These are phyloP conservation scores for Leucocoprinus birnbaumii DNA, from an alignment of 768 basidiomycete species.

Conservation along the genomic window DNA sequence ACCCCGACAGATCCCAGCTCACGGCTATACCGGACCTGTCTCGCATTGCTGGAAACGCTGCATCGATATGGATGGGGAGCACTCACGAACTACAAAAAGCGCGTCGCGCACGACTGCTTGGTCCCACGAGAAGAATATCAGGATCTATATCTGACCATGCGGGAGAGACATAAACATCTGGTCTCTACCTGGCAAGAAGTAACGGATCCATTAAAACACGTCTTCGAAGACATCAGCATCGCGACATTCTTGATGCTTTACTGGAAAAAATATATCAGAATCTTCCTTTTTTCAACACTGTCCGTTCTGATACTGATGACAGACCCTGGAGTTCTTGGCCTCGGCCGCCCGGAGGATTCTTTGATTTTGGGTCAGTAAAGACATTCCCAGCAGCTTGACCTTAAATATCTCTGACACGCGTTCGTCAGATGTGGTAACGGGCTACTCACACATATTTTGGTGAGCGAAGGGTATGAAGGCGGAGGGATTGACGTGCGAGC, in stretches of 20 bases:
- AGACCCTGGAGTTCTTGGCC: slow-evolving; percentile 72
- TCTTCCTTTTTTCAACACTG: slow-evolving; percentile 4
- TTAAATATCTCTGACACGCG: too few species aligned
- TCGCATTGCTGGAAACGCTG: slow-evolving; percentile 77
- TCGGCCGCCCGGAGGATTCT: slow-evolving; percentile 79
- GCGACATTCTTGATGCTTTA: slow-evolving; percentile 90
- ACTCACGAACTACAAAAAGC: slow-evolving; percentile 80
- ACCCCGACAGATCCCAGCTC: slow-evolving; percentile 50
- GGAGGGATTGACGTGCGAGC: slow-evolving; percentile 84
- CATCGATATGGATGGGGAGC: slow-evolving; percentile 90
- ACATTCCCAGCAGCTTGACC: neutral
- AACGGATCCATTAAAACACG: slow-evolving; percentile 88
- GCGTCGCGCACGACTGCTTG: slow-evolving; percentile 79
- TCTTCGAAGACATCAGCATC: slow-evolving; percentile 95
- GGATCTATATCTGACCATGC: slow-evolving; percentile 85
- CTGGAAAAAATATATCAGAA: slow-evolving; percentile 74
- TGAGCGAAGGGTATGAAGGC: slow-evolving; percentile 81
- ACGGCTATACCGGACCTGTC: slow-evolving; percentile 76
- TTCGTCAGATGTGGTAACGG: slow-evolving; percentile 83
- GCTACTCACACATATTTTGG: slow-evolving; percentile 84
- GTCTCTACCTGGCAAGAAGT: slow-evolving; percentile 75
- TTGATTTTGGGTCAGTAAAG: slow-evolving; percentile 83
- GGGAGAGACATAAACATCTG: slow-evolving; percentile 79
- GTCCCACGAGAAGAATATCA: slow-evolving; percentile 80
- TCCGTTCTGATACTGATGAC: slow-evolving; percentile 14